Base-by-base conservation (phyloP, 2,329 filamentous ascomycete species). In the Huntiella moniliformis region DNA sequence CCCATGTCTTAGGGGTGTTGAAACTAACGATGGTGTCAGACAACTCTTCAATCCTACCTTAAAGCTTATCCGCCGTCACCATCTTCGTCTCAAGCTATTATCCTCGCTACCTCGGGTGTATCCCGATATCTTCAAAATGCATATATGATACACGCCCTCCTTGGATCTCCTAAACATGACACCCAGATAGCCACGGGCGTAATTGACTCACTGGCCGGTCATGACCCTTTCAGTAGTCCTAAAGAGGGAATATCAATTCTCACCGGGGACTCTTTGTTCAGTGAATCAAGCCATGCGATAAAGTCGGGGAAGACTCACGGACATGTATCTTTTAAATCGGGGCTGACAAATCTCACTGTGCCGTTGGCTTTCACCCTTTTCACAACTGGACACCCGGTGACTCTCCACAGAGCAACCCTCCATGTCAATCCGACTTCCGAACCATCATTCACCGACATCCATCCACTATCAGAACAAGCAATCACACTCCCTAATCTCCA, bases 321-420 rank as follows among this genome's bases (percentile, higher is more conserved):
- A 3, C 22, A 28, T 2, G 6, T 28, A 3, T 28, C 22, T 28
- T 28, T 28, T 28, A 28, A 28, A 8, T 5, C 44, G 10, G 13
- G 46, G 3, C 6, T 8, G 13, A 51, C 63, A 3, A 57, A 60
- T 3, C 58, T 70, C 45, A 73, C 67, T 4, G 49, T 87, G 2
- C 82, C 82, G 2, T 63, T 91, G 18, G 78, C 83, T 36, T 83
- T 85, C 55, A 92, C 84, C 0, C 63, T 85, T 5, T 91, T 91
- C 56, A 72, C 77, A 35, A 88, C 78, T 50, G 79, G 76, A 39
- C 66, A 64, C 18, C 63, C 64, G 1, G 77, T 77, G 2, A 81
- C 75, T 1, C 60, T 83, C 5, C 56, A 70, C 22, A 61, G 28
- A 48, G 39, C 16, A 13, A n/a, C 38, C n/a, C 39, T 40, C 36